A percentile compares a stretch with the other conserved stretches of the same genome.
These are phyloP conservation scores for Nannochloropsis salina DNA, from an alignment of 108 stramenopile genomes.

Conservation along the genomic window DNA sequence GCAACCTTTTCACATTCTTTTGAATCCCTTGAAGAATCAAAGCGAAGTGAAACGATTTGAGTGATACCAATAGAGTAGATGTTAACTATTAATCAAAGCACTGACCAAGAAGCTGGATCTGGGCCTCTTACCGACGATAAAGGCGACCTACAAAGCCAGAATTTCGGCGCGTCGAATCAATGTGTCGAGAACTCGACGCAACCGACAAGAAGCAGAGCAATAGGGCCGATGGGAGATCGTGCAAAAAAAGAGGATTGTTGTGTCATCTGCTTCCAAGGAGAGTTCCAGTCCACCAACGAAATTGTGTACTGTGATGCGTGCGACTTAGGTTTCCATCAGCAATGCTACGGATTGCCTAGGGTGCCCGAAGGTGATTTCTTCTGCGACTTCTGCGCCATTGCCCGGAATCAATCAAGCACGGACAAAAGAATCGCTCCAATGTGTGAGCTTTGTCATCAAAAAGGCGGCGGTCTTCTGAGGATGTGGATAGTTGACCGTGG, in stretches of 20 bases:
- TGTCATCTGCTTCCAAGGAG: slow-evolving; percentile 19
- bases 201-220: not conserved
- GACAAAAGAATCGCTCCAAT: not conserved
- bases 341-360: slow-evolving; percentile 15
- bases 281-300: not conserved
- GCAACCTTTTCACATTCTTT: no score
- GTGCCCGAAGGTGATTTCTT: slow-evolving; percentile 28
- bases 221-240: not conserved
- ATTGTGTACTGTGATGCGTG: slow-evolving; percentile 21
- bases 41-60: no score
- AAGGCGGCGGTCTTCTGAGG: not conserved
- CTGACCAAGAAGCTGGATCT: no score
- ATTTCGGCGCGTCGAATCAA: no score
- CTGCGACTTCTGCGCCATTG: slow-evolving; percentile 14
- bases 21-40: no score
- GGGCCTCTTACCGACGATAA: no score
- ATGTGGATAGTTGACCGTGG: not conserved
- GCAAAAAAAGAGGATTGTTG: not conserved
- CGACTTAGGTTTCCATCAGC: not conserved
- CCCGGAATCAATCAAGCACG: not conserved
- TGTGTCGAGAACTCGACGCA: not conserved
- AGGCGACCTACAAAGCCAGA: no score
- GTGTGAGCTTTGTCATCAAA: slow-evolving; percentile 13
- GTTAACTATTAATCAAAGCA: no score
- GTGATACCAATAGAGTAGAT: no score